These are phyloP conservation scores for Diaporthe aspalathi DNA, from an alignment of 2,329 filamentous ascomycete species.

Conservation along the genomic window DNA sequence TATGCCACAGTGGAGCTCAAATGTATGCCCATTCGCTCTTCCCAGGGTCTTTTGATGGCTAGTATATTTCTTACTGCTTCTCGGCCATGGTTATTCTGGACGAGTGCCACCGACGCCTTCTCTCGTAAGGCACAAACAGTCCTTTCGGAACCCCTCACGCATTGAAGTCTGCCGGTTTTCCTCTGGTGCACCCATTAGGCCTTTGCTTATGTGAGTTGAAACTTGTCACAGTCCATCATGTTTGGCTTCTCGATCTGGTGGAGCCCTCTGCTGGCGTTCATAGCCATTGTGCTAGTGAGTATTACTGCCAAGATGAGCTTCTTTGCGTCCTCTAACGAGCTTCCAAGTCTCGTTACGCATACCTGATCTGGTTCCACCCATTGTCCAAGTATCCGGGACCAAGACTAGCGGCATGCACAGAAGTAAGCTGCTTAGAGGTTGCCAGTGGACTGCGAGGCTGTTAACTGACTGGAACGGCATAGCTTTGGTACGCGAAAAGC, in stretches of 20 bases:
- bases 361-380: slow-evolving; percentile 40
- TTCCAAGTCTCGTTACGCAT: neutral
- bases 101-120: neutral
- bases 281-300: neutral
- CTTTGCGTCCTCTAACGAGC: neutral
- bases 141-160: neutral
- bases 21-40: neutral
- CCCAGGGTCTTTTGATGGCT: slow-evolving; percentile 7
- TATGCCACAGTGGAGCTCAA: neutral
- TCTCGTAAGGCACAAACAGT: neutral
- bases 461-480: neutral
- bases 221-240: neutral
- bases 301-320: neutral
- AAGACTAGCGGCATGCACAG: slow-evolving; percentile 40
- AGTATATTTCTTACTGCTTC: neutral
- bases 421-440: slow-evolving; percentile 30
- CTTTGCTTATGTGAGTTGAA: too few species aligned
- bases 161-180: too few species aligned
- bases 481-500: slow-evolving; percentile 40
- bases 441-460: neutral
- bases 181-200: neutral
- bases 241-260: slow-evolving; percentile 13
- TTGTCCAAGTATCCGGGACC: slow-evolving; percentile 42
- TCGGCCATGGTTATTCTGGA: neutral
- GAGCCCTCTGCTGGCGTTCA: neutral